A percentile compares a stretch with the other conserved stretches of the same genome.
phyloP scores from a whole-genome alignment of 352 stramenopile genomes.

The Blastocystis sp. region DNA sequence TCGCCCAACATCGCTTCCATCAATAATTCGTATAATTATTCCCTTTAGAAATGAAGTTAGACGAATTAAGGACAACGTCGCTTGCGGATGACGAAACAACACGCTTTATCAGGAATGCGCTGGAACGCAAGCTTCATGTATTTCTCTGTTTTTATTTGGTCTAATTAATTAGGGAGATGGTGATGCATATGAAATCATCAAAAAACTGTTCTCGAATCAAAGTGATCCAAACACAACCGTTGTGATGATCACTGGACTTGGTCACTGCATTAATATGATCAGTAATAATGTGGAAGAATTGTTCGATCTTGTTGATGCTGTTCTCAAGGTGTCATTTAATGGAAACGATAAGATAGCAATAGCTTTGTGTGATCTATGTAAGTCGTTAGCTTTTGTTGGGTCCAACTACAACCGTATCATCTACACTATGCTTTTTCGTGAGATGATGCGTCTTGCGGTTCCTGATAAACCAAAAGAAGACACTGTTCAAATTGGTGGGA shows the following conservation, averaged over 20 bases:
- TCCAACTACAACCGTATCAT: constrained; percentile 18
- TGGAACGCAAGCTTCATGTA: constrained; percentile 48
- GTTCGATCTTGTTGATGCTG: constrained; percentile 9
- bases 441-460: constrained; percentile 37
- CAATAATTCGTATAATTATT: not conserved
- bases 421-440: constrained; percentile 46
- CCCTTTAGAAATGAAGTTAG: constrained; percentile 33
- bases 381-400: not conserved
- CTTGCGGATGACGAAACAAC: constrained; percentile 44
- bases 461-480: not conserved
- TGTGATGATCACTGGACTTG: constrained; percentile 1
- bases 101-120: constrained; percentile 25
- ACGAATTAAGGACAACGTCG: constrained; percentile 1
- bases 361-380: not conserved
- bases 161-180: constrained; percentile 21
- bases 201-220: constrained; percentile 1
- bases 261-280: constrained; percentile 52
- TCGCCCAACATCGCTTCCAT: not conserved
- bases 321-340: constrained; percentile 18
- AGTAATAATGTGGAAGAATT: constrained; percentile 16
- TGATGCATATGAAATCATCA: constrained; percentile 38
- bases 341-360: constrained; percentile 3
- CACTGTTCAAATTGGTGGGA: not conserved
- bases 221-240: not conserved
- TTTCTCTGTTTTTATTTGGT: too few relatives aligned